A percentile compares a stretch with the other conserved stretches of the same genome.
These are phyloP conservation scores for Solanum pennellii DNA, from an alignment of 257 asterid species.

Conservation along the genomic window DNA sequence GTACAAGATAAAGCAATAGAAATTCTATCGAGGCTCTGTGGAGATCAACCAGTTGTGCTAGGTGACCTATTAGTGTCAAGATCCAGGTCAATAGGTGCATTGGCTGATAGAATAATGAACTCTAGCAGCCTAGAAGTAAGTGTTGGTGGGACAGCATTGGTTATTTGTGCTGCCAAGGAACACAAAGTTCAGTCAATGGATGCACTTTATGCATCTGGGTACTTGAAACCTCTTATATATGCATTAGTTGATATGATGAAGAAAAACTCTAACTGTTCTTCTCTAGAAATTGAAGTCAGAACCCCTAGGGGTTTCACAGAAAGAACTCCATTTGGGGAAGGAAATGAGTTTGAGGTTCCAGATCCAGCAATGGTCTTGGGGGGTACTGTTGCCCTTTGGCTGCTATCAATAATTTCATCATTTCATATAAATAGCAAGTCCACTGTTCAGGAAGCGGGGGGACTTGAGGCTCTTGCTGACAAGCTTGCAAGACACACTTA, in stretches of 20 bases:
- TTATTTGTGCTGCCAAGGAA: slow-evolving; percentile 70
- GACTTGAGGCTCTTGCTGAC: slow-evolving; percentile 52
- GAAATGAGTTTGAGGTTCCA: slow-evolving; percentile 47
- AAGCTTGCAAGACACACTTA: slow-evolving; percentile 44
- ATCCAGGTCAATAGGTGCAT: slow-evolving; percentile 37
- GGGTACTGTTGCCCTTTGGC: slow-evolving; percentile 67
- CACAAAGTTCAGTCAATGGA: slow-evolving; percentile 38
- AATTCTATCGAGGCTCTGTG: slow-evolving; percentile 63
- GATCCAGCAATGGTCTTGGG: slow-evolving; percentile 68
- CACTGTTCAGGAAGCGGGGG: slow-evolving; percentile 71
- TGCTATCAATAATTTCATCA: slow-evolving; percentile 58
- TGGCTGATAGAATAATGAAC: slow-evolving; percentile 64
- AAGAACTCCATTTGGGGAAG: slow-evolving; percentile 34
- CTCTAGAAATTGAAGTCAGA: slow-evolving; percentile 37
- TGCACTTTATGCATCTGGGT: slow-evolving; percentile 60
- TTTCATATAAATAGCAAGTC: slow-evolving; percentile 35
- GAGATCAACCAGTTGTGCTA: slow-evolving; percentile 49
- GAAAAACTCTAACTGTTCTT: slow-evolving; percentile 31
- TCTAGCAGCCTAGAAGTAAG: slow-evolving; percentile 66
- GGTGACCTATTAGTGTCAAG: slow-evolving; percentile 42
- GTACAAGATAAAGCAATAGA: slow-evolving; percentile 65
- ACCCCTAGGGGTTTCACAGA: slow-evolving; percentile 41
- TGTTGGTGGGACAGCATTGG: slow-evolving; percentile 60
- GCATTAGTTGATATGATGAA: slow-evolving; percentile 67
- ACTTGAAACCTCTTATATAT: slow-evolving; percentile 52